Evolutionary conservation across 257 asterid species (phyloP), one percentile per base, ranked within the genome.

Genomic region (Solanum infundibuliforme): DNA sequence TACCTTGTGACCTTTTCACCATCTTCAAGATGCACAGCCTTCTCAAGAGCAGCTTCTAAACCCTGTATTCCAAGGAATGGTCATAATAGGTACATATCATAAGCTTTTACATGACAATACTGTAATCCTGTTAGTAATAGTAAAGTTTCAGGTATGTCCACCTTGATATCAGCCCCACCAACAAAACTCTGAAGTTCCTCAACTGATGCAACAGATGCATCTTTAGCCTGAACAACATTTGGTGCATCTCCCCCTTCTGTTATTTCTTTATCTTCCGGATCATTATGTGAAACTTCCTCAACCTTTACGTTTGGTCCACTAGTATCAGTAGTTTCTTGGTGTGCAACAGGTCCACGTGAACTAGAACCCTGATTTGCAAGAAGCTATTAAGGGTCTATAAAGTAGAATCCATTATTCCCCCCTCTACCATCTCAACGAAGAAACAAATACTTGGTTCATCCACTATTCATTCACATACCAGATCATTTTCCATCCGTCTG

Each of bases 31-130:
- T 92, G 93, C 90, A 97, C 99, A 84, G 99, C 99, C 91, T 97
- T 97, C 93, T 96, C 99, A 25, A 97, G 95, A 91, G 93, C 99
- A 90, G 99, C 99, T 95, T 97, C 99, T 89, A 97, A 90, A 90
- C 98, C 99, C 99, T 97, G 86, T 48, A 87, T 48, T 35, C 84
- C 86, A 90, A 41, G 62, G 87, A 81, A 71, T 38, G 85, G n/a
- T 86, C 87, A 82, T 87, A 27, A 46, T 46, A 27, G 29, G 31
- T 82, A 48, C 86, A 46, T 29, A 48, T 82, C 86, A 82, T 48
- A 82, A 48, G 86, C 41, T 82, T 81, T 81, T 82, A 43, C 85
- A 46, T 46, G 43, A 48, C 86, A 82, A 85, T 83, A 86, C 66
- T 73, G 88, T 25, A 71, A 89, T 76, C 41, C 4, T 20, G 86